A percentile compares a stretch with the other conserved stretches of the same genome.
phyloP scores from a whole-genome alignment of 306 rosid species.

The Senna tora region DNA sequence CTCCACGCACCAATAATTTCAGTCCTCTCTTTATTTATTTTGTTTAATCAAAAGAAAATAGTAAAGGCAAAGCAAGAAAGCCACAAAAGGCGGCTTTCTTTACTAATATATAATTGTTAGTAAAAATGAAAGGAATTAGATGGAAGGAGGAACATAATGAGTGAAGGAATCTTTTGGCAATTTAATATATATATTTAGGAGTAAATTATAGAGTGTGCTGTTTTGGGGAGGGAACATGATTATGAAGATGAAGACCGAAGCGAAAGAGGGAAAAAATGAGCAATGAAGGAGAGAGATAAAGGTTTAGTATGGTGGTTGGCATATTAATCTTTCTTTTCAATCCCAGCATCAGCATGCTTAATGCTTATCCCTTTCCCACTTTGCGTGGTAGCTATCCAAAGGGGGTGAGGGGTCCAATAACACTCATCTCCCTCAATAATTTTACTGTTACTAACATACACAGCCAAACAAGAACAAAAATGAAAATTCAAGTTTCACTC shows the following conservation, averaged over 20 bases:
- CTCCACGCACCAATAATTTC: slow-evolving; percentile 26
- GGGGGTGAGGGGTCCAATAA: slow-evolving; percentile 33
- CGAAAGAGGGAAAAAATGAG: neutral
- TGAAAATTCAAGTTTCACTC: neutral
- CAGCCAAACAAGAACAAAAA: neutral
- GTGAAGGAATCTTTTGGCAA: neutral
- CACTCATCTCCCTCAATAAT: neutral
- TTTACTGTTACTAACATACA: slow-evolving; percentile 20
- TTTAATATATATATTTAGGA: neutral
- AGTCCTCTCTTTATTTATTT: too few species aligned
- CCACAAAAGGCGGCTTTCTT: neutral
- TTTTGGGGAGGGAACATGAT: slow-evolving; percentile 24
- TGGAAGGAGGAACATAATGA: too few species aligned
- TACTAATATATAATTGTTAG: too few species aligned
- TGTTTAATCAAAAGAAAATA: neutral
- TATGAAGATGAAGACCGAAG: neutral
- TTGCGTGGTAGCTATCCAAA: slow-evolving; percentile 46
- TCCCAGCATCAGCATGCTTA: neutral
- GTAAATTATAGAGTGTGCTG: neutral
- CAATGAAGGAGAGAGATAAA: slow-evolving; percentile 6
- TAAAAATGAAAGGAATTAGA: too few species aligned
- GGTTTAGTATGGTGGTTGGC: slow-evolving; percentile 30
- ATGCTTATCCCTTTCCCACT: slow-evolving; percentile 41
- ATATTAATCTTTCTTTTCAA: slow-evolving; percentile 9
- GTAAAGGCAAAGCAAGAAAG: neutral